Evolutionary conservation across 805 yeast species (phyloP).

Genomic region (Millerago galiae): DNA sequence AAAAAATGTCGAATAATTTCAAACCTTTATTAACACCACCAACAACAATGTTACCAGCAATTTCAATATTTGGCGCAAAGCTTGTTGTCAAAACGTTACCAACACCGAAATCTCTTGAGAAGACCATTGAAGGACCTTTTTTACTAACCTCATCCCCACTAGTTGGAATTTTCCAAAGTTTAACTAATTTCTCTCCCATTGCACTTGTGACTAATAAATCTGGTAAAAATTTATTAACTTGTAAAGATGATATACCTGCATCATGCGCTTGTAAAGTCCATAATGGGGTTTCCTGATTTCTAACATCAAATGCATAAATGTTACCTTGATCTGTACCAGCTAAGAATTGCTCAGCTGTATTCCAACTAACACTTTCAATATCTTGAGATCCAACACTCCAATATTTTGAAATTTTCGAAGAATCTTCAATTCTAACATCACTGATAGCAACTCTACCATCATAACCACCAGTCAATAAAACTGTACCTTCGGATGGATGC

Average conservation of each 20-base stretch:
- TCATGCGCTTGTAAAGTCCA: constrained; percentile 99
- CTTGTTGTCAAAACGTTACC: constrained; percentile 83
- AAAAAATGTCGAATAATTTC: constrained; percentile 89
- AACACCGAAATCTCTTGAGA: constrained; percentile 87
- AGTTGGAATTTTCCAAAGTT: constrained; percentile 75
- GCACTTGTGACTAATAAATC: constrained; percentile 83
- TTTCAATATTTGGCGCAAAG: constrained; percentile 84
- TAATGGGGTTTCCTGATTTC: constrained; percentile 58
- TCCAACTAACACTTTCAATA: constrained; percentile 77
- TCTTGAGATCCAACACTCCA: constrained; percentile 74
- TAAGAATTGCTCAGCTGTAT: constrained; percentile 51
- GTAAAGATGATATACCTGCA: constrained; percentile 81
- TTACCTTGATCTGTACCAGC: constrained; percentile 92
- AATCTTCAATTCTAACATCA: constrained; percentile 76
- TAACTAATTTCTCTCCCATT: constrained; percentile 80
- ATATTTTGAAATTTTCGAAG: constrained; percentile 49
- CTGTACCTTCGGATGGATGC: constrained; percentile 64
- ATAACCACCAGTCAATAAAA: constrained; percentile 87
- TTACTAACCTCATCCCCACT: constrained; percentile 10
- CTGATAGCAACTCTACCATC: constrained; percentile 77
- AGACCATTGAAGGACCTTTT: constrained; percentile 72
- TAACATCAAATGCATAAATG: constrained; percentile 82
- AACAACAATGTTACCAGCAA: constrained; percentile 73
- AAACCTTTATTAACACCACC: constrained; percentile 85
- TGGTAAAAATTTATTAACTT: constrained; percentile 57